phyloP scores from a whole-genome alignment of 2,329 filamentous ascomycete genomes.

The Apiospora hydei region DNA sequence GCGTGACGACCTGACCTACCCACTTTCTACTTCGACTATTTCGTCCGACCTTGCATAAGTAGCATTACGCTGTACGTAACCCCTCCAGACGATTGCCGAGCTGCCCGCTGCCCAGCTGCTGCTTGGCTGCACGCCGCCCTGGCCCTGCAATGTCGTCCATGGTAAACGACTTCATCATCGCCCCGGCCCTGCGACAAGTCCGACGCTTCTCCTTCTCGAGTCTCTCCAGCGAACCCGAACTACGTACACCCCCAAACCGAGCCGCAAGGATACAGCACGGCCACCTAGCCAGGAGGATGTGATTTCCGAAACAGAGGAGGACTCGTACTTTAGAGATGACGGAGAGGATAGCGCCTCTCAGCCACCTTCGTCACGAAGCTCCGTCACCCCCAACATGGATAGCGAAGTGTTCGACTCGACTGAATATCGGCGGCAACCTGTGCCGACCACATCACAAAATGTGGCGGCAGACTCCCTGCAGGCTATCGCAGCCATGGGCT shows the following conservation, averaged over 20 bases:
- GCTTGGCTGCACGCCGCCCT: conserved; percentile 28
- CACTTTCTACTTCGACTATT: conserved; percentile 8
- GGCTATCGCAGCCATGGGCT: conserved; percentile 21
- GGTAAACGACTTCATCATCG: conserved; percentile 71
- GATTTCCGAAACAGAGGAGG: conserved; percentile 41
- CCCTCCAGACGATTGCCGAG: conserved; percentile 11
- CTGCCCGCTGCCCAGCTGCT: conserved; percentile 25
- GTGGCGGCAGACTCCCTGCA: conserved; percentile 3
- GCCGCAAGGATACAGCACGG: neutral
- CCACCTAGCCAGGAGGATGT: conserved; percentile 38
- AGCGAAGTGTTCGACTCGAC: conserved; percentile 19
- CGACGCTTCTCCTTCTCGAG: conserved; percentile 62
- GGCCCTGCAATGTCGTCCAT: conserved; percentile 62
- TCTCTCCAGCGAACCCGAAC: conserved; percentile 43
- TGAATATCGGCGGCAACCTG: neutral
- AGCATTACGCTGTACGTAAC: conserved; percentile 1
- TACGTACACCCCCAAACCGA: conserved; percentile 29
- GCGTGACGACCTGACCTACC: conserved; percentile 23
- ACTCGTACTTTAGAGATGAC: conserved; percentile 36
- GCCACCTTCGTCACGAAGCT: conserved; percentile 38
- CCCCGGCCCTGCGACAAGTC: conserved; percentile 71
- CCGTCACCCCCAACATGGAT: conserved; percentile 32
- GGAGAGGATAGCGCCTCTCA: conserved; percentile 36
- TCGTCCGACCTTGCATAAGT: conserved; percentile 21
- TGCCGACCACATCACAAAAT: conserved; percentile 2